phyloP scores from a whole-genome alignment of 495 filamentous ascomycete genomes.

The Xylaria sp. region DNA sequence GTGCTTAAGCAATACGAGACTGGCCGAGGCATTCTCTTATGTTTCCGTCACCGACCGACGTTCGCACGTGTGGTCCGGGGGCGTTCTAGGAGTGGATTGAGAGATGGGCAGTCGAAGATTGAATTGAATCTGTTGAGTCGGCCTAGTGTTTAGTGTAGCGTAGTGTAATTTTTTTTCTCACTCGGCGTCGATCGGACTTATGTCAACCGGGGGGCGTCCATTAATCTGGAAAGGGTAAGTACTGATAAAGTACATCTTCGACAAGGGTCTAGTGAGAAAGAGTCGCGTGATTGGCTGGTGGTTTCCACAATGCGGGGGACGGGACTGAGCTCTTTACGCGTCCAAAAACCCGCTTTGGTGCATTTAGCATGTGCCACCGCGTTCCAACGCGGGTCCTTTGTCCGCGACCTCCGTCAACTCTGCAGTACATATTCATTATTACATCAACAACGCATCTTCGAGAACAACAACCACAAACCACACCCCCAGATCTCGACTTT shows the following conservation, averaged over 20 bases:
- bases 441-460: slow-evolving; percentile 9
- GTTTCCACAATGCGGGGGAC: not conserved
- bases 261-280: not conserved
- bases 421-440: not conserved
- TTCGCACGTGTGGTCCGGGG: slow-evolving; percentile 10
- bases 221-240: not conserved
- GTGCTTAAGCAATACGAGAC: not conserved
- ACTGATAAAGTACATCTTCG: not conserved
- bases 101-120: not conserved
- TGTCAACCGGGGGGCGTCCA: not conserved
- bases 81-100: not conserved
- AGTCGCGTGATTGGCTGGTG: not conserved
- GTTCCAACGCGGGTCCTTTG: slow-evolving; percentile 21
- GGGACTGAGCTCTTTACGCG: slow-evolving; percentile 27
- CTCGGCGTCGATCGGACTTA: slow-evolving; percentile 1
- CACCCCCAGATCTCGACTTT: not conserved
- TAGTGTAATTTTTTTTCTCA: slow-evolving; percentile 13
- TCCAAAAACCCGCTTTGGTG: slow-evolving; percentile 19
- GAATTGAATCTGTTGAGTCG: slow-evolving; percentile 20
- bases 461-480: not conserved
- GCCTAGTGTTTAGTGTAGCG: not conserved
- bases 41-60: not conserved
- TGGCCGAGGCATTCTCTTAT: slow-evolving; percentile 23
- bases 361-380: slow-evolving; percentile 22
- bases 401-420: not conserved